Evolutionary conservation across 2,329 filamentous ascomycete genomes (phyloP).

Genomic region (Penicillium sp.): DNA sequence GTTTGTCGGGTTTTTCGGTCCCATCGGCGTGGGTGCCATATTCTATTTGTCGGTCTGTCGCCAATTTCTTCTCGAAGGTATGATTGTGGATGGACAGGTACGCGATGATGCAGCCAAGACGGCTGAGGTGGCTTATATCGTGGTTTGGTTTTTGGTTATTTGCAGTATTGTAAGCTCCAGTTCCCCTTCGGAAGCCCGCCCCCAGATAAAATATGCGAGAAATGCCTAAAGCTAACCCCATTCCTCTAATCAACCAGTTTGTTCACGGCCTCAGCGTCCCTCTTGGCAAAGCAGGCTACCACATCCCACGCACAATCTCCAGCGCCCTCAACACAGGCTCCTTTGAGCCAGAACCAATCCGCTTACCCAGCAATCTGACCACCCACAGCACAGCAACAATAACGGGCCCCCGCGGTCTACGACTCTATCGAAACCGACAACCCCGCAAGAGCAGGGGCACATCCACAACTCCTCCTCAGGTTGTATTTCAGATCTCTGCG

Average conservation of each 20-base stretch:
- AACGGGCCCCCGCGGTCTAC: conserved; percentile 2
- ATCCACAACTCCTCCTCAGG: conserved; percentile 13
- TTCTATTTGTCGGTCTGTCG: conserved; percentile 82
- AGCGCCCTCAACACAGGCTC: conserved; percentile 40
- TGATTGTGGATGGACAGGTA: conserved; percentile 57
- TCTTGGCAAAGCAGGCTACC: conserved; percentile 49
- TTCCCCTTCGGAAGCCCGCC: background rate
- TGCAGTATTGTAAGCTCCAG: conserved; percentile 68
- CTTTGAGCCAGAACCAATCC: conserved; percentile 26
- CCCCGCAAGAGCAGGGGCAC: conserved; percentile 15
- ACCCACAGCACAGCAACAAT: conserved; percentile 34
- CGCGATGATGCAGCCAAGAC: conserved; percentile 64
- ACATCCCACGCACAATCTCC: conserved; percentile 45
- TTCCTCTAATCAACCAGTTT: conserved; percentile 43
- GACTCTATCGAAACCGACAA: conserved; percentile 22
- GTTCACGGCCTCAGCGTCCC: conserved; percentile 82
- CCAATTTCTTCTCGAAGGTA: conserved; percentile 61
- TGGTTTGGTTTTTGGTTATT: conserved; percentile 82
- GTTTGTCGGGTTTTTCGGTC: conserved; percentile 90
- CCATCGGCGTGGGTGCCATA: conserved; percentile 83
- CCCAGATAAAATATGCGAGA: background rate
- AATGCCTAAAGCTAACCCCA: background rate
- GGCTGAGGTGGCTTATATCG: conserved; percentile 62
- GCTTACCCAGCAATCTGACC: conserved; percentile 22
- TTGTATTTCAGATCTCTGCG: conserved; percentile 22